Evolutionary conservation across 2,329 filamentous ascomycete species (phyloP).

Genomic region (Pseudogymnoascus sp.): DNA sequence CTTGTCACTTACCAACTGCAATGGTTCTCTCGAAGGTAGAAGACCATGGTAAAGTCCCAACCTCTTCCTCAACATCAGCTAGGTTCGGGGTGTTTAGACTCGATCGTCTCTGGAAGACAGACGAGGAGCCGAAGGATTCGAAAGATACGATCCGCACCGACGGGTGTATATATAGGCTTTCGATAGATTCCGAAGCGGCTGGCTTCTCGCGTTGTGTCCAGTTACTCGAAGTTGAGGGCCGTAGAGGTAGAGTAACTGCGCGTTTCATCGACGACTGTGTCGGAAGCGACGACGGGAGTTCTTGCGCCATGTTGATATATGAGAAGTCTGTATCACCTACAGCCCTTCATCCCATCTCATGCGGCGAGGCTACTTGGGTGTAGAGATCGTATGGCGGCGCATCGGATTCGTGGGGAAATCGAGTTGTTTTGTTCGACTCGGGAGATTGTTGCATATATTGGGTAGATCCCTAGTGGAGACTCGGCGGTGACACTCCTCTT

Average conservation of each 20-base stretch:
- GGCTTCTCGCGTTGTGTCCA: background rate
- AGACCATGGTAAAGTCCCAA: conserved; percentile 62
- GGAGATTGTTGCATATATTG: background rate
- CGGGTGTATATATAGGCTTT: conserved; percentile 20
- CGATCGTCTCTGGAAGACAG: conserved; percentile 8
- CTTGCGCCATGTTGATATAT: background rate
- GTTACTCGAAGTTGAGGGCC: background rate
- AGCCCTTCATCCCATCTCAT: background rate
- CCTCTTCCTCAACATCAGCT: conserved; percentile 36
- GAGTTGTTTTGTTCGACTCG: background rate
- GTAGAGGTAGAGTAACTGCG: conserved; percentile 9
- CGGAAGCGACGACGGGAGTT: background rate
- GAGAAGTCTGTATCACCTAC: background rate
- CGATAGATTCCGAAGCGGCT: background rate
- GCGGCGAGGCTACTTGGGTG: background rate
- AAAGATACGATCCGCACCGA: conserved; percentile 45
- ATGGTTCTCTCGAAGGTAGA: conserved; percentile 73
- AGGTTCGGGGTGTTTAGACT: conserved; percentile 23
- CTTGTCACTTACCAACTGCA: conserved; percentile 53
- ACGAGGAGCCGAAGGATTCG: conserved; percentile 19
- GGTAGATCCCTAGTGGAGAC: background rate
- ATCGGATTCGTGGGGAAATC: background rate
- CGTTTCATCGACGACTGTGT: background rate
- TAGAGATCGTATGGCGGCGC: background rate
- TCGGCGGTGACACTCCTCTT: background rate